phyloP scores from a whole-genome alignment of 352 stramenopile species.

The Elongisporangium prolatum region DNA sequence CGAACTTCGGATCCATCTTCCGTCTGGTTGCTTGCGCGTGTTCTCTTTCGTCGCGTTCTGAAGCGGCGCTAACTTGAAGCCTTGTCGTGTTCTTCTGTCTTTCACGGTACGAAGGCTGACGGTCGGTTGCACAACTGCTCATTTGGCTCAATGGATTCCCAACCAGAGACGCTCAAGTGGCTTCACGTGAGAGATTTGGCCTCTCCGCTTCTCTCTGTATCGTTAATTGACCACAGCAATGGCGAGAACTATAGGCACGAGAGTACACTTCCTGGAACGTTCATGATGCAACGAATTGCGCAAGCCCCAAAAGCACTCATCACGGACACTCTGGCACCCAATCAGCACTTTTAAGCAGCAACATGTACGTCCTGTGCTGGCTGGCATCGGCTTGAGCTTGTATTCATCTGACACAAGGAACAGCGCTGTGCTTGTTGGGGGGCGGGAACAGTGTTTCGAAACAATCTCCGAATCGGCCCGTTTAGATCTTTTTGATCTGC shows the following conservation, averaged over 20 bases:
- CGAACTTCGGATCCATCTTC: conserved; percentile 14
- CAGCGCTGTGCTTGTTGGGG: conserved; percentile 58
- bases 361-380: conserved; percentile 31
- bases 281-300: conserved; percentile 28
- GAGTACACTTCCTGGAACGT: conserved; percentile 38
- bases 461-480: conserved; percentile 16
- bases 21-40: background rate
- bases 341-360: conserved; percentile 29
- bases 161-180: conserved; percentile 17
- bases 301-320: conserved; percentile 18
- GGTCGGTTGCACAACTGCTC: background rate
- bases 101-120: background rate
- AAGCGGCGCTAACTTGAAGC: background rate
- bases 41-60: background rate
- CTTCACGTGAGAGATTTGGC: conserved; percentile 9
- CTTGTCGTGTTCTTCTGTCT: background rate
- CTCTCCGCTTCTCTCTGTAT: background rate
- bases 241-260: conserved; percentile 15
- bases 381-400: background rate
- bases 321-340: conserved; percentile 17
- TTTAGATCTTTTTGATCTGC: conserved; percentile 60
- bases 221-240: background rate
- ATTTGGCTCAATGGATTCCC: background rate
- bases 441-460: conserved; percentile 35
- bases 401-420: background rate